These are phyloP conservation scores for Hypomontagnella submonticulosa DNA, from an alignment of 495 filamentous ascomycete species.

Conservation along the genomic window DNA sequence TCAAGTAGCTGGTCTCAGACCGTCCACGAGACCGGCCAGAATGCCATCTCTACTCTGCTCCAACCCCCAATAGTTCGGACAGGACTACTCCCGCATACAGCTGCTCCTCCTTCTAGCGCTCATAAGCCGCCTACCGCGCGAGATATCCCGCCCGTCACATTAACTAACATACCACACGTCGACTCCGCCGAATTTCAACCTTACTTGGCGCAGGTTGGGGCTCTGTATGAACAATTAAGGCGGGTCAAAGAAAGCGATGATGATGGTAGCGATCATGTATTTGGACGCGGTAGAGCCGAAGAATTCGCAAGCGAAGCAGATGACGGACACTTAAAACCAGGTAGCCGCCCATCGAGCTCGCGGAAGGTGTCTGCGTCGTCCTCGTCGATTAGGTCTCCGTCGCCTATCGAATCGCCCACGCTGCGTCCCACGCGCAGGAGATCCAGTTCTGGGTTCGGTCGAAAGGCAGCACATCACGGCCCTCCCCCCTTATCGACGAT, in stretches of 20 bases:
- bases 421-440: slow-evolving; percentile 52
- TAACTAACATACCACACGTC: slow-evolving; percentile 89
- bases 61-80: slow-evolving; percentile 92
- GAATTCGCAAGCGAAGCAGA: slow-evolving; percentile 61
- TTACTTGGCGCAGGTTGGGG: slow-evolving; percentile 84
- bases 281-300: slow-evolving; percentile 60
- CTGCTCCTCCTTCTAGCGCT: slow-evolving; percentile 69
- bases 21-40: slow-evolving; percentile 80
- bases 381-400: slow-evolving; percentile 58
- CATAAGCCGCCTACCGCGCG: slow-evolving; percentile 86
- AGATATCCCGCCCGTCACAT: slow-evolving; percentile 93
- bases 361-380: slow-evolving; percentile 61
- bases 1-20: slow-evolving; percentile 64
- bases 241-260: slow-evolving; percentile 77
- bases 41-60: slow-evolving; percentile 94
- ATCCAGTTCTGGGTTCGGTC: slow-evolving; percentile 62
- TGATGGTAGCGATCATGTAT: slow-evolving; percentile 58
- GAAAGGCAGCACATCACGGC: slow-evolving; percentile 64
- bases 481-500: slow-evolving; percentile 92
- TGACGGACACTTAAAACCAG: slow-evolving; percentile 56
- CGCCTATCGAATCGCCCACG: slow-evolving; percentile 62
- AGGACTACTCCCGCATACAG: slow-evolving; percentile 79
- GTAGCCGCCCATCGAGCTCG: slow-evolving; percentile 53
- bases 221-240: slow-evolving; percentile 83
- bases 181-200: slow-evolving; percentile 81